These are phyloP conservation scores for Arabidopsis lyrata DNA, from an alignment of 441 rosid genomes.

Conservation along the genomic window DNA sequence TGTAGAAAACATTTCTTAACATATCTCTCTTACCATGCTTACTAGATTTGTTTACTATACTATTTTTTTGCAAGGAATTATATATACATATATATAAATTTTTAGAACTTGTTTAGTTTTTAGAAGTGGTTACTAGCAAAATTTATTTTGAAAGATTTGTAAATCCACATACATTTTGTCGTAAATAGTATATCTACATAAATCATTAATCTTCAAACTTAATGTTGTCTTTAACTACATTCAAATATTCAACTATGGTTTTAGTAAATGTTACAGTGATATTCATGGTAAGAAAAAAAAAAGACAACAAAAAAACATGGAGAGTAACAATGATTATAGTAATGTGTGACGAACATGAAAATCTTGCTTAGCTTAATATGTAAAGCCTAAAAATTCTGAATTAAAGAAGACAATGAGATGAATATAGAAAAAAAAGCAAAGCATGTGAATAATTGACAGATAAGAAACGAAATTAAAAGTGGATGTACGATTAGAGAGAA, in stretches of 20 bases:
- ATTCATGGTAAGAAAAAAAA: neutral
- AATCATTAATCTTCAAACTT: too few relatives aligned
- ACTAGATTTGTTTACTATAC: too few relatives aligned
- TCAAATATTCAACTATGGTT: neutral
- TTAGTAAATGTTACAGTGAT: neutral
- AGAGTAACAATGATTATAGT: neutral
- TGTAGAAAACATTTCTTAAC: neutral
- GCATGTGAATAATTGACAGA: constrained; percentile 48
- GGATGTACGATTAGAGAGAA: constrained; percentile 36
- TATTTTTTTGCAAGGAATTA: too few relatives aligned
- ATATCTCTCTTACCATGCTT: too few relatives aligned
- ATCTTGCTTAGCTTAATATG: neutral
- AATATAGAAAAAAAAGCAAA: constrained; percentile 12
- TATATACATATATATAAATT: too few relatives aligned
- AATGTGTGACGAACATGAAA: neutral
- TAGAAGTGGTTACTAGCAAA: too few relatives aligned
- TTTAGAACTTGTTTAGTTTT: too few relatives aligned
- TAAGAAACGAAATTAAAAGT: constrained; percentile 34
- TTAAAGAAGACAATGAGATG: constrained; percentile 35
- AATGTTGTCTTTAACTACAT: neutral
- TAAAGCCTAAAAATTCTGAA: constrained; percentile 45
- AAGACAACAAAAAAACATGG: neutral
- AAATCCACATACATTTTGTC: too few relatives aligned
- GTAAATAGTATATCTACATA: too few relatives aligned
- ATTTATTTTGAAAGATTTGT: too few relatives aligned